Percentiles rank a stretch among this genome's conserved stretches.
These are phyloP conservation scores for Lactarius hatsudake DNA, from an alignment of 768 basidiomycete species.

Conservation along the genomic window DNA sequence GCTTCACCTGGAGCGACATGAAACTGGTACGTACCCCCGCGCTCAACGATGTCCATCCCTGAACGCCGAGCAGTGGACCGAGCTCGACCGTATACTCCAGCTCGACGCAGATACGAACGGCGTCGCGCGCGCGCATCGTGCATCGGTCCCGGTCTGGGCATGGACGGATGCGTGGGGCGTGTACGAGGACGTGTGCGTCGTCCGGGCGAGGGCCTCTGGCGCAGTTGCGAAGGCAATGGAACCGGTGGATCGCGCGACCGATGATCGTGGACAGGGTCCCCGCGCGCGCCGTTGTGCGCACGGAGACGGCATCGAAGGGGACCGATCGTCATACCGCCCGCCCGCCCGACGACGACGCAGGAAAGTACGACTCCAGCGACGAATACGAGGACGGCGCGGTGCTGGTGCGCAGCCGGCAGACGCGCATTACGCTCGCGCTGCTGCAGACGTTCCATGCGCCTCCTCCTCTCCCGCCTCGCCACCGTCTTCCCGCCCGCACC, in stretches of 20 bases:
- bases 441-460: slow-evolving; percentile 60
- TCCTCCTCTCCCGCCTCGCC: slow-evolving; percentile 43
- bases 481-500: neutral
- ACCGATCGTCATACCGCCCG: slow-evolving; percentile 29
- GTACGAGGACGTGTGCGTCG: slow-evolving; percentile 81
- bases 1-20: too few species aligned
- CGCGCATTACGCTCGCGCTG: slow-evolving; percentile 43
- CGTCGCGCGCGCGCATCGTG: neutral
- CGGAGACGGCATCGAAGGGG: slow-evolving; percentile 72
- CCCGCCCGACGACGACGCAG: too few species aligned
- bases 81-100: slow-evolving; percentile 66
- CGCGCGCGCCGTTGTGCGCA: slow-evolving; percentile 51
- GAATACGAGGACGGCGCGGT: slow-evolving; percentile 31
- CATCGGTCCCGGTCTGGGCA: slow-evolving; percentile 40
- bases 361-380: too few species aligned
- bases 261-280: neutral
- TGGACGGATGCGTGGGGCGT: slow-evolving; percentile 67
- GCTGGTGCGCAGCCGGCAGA: neutral
- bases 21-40: slow-evolving; percentile 37
- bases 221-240: slow-evolving; percentile 33
- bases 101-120: slow-evolving; percentile 40
- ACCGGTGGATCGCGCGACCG: neutral
- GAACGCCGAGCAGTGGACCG: slow-evolving; percentile 57
- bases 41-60: too few species aligned
- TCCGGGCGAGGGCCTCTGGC: slow-evolving; percentile 73